Evolutionary conservation across 805 yeast species (phyloP), one percentile per base, ranked within the genome.

Genomic region (Candida cerambycidarum): DNA sequence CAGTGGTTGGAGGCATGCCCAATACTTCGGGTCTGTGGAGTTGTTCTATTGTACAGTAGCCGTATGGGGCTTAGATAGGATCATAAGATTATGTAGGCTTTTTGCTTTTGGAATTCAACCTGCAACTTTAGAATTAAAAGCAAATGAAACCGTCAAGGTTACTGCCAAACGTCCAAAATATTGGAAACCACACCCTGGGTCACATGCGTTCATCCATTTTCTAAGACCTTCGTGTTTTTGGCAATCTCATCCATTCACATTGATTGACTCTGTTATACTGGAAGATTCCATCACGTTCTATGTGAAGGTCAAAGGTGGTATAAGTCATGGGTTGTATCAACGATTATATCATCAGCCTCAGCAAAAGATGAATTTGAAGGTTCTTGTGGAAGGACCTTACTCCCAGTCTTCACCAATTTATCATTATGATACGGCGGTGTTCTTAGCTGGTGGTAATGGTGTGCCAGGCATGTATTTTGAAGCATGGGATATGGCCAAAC

Each of bases 391-490:
- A 43, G 90, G 90, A 0, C 89, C 90, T 1, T 85, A 85, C 54
- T 86, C 89, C 3, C 65, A 68, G 27, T 50, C 72, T 2, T 55
- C 75, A 4, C 75, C 81, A 2, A 61, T 78, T 13, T 59, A 65
- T 16, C 63, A 67, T 31, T 82, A 74, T 52, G 74, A 78, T 36
- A 73, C 75, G 43, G 75, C 80, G 4, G 67, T 82, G 3, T 69
- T 82, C 32, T 46, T 84, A n/a, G 82, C 89, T 8, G 89, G 88
- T 38, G 90, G 92, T 31, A 79, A 79, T 39, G 93, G 92, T 13
- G 66, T 85, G 37, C 81, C 90, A 0, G 85, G 80, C n/a, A 61
- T 71, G 18, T 58, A 63, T 34, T 65, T 69, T 15, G 71, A 71
- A 47, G 41, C 64, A 24, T 16, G 32, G 24, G 32, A 25, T 4